phyloP scores from a whole-genome alignment of 169 alveolate genomes.

The Babesia ovata region DNA sequence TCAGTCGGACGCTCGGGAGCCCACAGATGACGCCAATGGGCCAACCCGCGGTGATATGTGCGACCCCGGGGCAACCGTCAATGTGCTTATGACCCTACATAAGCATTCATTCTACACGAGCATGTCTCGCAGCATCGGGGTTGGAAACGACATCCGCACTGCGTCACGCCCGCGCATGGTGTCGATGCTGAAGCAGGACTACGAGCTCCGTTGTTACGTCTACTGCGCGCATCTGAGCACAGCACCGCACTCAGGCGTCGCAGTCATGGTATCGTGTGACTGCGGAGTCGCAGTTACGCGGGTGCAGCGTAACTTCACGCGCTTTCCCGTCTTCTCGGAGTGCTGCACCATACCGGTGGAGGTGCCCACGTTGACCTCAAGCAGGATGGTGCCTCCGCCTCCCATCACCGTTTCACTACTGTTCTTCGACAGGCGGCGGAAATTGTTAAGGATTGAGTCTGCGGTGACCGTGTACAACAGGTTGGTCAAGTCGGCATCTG shows the following conservation, averaged over 20 bases:
- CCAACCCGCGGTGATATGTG: conserved; percentile 27
- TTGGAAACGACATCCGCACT: conserved; percentile 20
- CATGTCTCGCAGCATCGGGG: conserved; percentile 1
- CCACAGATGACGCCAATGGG: not conserved
- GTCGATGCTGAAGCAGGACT: conserved; percentile 76
- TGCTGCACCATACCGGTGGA: conserved; percentile 43
- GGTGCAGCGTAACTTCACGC: conserved; percentile 32
- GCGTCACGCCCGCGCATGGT: conserved; percentile 72
- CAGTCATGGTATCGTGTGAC: conserved; percentile 56
- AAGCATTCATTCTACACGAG: conserved; percentile 50
- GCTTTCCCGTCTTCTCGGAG: conserved; percentile 67
- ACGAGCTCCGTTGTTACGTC: conserved; percentile 85
- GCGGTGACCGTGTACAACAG: conserved; percentile 54
- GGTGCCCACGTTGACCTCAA: conserved; percentile 32
- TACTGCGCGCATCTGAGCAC: conserved; percentile 43
- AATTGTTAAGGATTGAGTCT: conserved; percentile 46
- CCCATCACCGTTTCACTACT: conserved; percentile 49
- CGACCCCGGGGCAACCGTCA: conserved; percentile 44
- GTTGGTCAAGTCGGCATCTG: conserved; percentile 56
- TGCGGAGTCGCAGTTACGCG: conserved; percentile 22
- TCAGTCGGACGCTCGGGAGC: not conserved
- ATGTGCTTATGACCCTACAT: conserved; percentile 58
- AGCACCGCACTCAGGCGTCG: conserved; percentile 30
- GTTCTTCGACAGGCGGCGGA: not conserved
- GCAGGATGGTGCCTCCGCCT: conserved; percentile 40